Conservation (phyloP, 2,329 filamentous ascomycete species). For the Blastomyces parvus region DNA sequence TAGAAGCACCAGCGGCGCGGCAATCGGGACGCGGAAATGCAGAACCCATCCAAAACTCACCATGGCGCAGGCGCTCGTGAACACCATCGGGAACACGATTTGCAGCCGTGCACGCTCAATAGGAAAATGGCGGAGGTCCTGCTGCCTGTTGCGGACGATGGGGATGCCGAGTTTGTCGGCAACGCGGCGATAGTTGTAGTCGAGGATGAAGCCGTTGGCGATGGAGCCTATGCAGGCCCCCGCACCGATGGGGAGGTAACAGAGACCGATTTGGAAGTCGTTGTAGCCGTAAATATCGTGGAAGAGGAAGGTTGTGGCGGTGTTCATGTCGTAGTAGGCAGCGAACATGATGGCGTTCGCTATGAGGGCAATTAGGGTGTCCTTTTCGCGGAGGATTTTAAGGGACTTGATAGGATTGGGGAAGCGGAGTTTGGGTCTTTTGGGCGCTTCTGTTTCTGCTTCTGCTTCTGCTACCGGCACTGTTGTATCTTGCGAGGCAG, state of each 20-base stretch:
- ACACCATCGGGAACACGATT: slow-evolving; percentile 27
- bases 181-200: slow-evolving; percentile 64
- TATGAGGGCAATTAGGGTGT: slow-evolving; percentile 30
- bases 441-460: slow-evolving; percentile 7
- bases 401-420: slow-evolving; percentile 34
- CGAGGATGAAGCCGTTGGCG: slow-evolving; percentile 48
- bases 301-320: slow-evolving; percentile 40
- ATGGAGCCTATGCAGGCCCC: slow-evolving; percentile 18
- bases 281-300: slow-evolving; percentile 39
- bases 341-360: slow-evolving; percentile 39
- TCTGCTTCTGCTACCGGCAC: neutral
- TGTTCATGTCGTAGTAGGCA: slow-evolving; percentile 40
- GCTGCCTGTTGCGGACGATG: slow-evolving; percentile 49
- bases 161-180: slow-evolving; percentile 52
- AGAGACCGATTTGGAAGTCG: slow-evolving; percentile 39
- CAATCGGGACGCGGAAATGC: slow-evolving; percentile 39
- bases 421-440: slow-evolving; percentile 18
- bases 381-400: slow-evolving; percentile 28
- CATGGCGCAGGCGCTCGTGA: slow-evolving; percentile 19
- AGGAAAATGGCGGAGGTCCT: slow-evolving; percentile 44
- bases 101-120: slow-evolving; percentile 36
- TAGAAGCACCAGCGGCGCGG: slow-evolving; percentile 42
- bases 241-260: slow-evolving; percentile 24
- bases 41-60: slow-evolving; percentile 46
- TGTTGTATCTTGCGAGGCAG: neutral